These are phyloP conservation scores for Mycena citricolor DNA, from an alignment of 1,284 basidiomycete species.

Conservation along the genomic window DNA sequence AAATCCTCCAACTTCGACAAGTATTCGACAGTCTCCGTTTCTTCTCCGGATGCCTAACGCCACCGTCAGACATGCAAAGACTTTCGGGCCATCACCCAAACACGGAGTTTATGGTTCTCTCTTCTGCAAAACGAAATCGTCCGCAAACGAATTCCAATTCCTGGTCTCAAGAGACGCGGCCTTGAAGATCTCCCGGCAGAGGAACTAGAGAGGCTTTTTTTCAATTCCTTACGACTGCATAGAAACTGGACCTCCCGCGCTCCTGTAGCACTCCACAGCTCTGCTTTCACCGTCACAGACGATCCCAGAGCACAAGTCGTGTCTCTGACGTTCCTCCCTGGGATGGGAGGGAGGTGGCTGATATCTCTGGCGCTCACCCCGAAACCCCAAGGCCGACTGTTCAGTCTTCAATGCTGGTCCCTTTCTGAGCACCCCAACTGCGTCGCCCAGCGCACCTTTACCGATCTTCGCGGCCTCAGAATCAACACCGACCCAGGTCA, in stretches of 20 bases:
- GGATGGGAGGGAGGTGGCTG: constrained; percentile 39
- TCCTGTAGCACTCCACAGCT: constrained; percentile 35
- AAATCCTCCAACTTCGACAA: constrained; percentile 39
- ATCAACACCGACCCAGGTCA: constrained; percentile 38
- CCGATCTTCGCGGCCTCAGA: constrained; percentile 38
- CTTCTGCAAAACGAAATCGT: constrained; percentile 44
- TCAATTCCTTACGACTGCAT: constrained; percentile 40
- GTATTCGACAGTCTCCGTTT: constrained; percentile 25
- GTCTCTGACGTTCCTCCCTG: constrained; percentile 48
- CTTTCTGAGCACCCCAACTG: constrained; percentile 33
- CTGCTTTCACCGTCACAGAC: constrained; percentile 29
- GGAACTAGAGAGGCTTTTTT: constrained; percentile 44
- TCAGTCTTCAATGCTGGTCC: constrained; percentile 57
- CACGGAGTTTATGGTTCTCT: constrained; percentile 50
- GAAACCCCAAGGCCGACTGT: constrained; percentile 26
- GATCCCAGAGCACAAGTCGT: constrained; percentile 33
- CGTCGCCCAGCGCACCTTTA: constrained; percentile 36
- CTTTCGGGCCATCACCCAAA: constrained; percentile 41
- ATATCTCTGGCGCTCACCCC: constrained; percentile 40
- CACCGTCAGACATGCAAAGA: constrained; percentile 46
- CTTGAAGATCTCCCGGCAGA: constrained; percentile 36
- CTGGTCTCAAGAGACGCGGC: constrained; percentile 31
- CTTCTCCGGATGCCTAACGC: neutral
- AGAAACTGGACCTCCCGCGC: constrained; percentile 46
- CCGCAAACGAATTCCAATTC: constrained; percentile 47